Evolutionary conservation across 495 filamentous ascomycete species (phyloP), one percentile per base, ranked within the genome.

Genomic region (Hapsidospora chrysogenum): DNA sequence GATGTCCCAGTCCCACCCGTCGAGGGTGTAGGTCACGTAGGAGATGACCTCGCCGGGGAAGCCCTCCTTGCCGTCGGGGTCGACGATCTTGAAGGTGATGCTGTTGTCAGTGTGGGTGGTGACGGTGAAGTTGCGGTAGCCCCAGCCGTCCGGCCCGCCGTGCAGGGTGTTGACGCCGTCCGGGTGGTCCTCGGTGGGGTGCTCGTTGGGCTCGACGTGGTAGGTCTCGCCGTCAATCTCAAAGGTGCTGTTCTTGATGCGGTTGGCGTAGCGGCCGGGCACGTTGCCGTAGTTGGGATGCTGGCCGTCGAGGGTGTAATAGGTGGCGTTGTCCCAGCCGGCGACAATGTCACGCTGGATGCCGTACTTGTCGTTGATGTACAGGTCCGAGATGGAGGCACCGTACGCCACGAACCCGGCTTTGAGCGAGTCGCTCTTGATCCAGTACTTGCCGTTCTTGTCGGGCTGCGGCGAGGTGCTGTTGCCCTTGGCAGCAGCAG

Each of bases 171-270:
- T 64, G 6, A 57, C 43, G 15, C 76, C 76, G 7, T 61, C 45
- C 8, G 65, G 65, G 18, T 55, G 41, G 0, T 43, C 48, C 7
- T 41, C 15, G 1, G 64, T 66, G 13, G 58, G 57, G 35, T 89
- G 72, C 48, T 92, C 83, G 53, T 87, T 89, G 22, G 74, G 35
- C 2, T 63, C 50, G 29, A 82, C 58, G 39, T 85, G 65, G 46
- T 77, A 87, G 0, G 52, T 61, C 10, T 43, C 43, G 16, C 71
- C 77, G 33, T 82, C 76, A 39, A 87, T 67, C 39, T 63, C 64
- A 47, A 89, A 92, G 7, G 72, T 80, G 41, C 72, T 74, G 53
- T 89, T 89, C 64, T 78, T 82, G 57, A 89, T 92, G 21, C 80
- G 75, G 55, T 92, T 87, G 28, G 80, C 81, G 47, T 86, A 87